phyloP scores from a whole-genome alignment of 306 rosid species.

The Cucurbita argyrosperma region DNA sequence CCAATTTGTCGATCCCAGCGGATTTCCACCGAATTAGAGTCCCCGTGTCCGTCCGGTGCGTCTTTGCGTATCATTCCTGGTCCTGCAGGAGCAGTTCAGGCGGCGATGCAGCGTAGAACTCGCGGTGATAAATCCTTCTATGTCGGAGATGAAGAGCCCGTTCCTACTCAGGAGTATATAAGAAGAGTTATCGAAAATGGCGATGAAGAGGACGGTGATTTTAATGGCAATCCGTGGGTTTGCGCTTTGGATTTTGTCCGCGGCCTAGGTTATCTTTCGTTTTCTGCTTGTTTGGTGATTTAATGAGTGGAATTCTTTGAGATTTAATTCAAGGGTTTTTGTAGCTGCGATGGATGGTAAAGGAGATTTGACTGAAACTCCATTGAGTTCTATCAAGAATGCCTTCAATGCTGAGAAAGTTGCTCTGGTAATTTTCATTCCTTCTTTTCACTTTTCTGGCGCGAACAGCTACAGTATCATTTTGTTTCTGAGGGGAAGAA shows the following conservation, averaged over 20 bases:
- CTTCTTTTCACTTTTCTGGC: not conserved
- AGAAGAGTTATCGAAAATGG: constrained; percentile 32
- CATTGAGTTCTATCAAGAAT: constrained; percentile 38
- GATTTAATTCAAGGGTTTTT: not conserved
- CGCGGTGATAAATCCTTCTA: not conserved
- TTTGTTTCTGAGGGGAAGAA: not conserved
- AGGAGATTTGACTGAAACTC: constrained; percentile 7
- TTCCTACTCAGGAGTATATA: constrained; percentile 63
- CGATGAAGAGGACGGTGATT: constrained; percentile 22
- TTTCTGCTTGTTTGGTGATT: not conserved
- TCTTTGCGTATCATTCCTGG: constrained; percentile 42
- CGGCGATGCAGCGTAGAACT: constrained; percentile 46
- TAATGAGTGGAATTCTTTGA: not conserved
- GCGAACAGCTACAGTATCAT: not conserved
- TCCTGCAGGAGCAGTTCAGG: constrained; percentile 68
- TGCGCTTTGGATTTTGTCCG: constrained; percentile 31
- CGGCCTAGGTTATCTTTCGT: constrained; percentile 9
- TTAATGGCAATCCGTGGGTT: constrained; percentile 40
- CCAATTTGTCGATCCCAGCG: constrained; percentile 1
- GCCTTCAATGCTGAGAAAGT: constrained; percentile 20
- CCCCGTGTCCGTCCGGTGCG: not conserved
- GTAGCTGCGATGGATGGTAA: constrained; percentile 11
- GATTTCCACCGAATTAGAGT: not conserved
- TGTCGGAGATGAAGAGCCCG: constrained; percentile 6
- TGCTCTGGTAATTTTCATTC: constrained; percentile 15